Evolutionary conservation across 805 yeast genomes (phyloP).

Genomic region (Barnettozyma botsteinii): DNA sequence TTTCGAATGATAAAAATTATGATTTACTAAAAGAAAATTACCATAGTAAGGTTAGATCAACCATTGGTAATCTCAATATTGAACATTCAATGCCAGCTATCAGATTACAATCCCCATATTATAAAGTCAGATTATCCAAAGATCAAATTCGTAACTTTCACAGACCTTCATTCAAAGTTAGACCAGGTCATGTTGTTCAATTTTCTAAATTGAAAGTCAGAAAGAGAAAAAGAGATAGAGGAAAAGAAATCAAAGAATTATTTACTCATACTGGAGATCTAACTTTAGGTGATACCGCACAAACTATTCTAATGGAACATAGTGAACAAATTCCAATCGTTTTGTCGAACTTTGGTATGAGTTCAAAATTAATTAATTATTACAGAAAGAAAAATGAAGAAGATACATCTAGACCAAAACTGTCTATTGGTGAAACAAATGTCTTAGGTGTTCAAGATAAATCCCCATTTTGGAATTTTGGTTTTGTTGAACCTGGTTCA

Average conservation of each 20-base stretch:
- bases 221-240: slow-evolving; percentile 85
- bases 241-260: slow-evolving; percentile 70
- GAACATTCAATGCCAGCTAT: slow-evolving; percentile 90
- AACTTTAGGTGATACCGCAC: slow-evolving; percentile 78
- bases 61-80: slow-evolving; percentile 82
- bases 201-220: slow-evolving; percentile 72
- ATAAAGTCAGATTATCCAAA: slow-evolving; percentile 67
- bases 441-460: slow-evolving; percentile 94
- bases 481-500: slow-evolving; percentile 91
- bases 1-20: slow-evolving; percentile 86
- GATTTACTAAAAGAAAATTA: slow-evolving; percentile 78
- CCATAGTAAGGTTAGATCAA: slow-evolving; percentile 87
- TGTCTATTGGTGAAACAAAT: slow-evolving; percentile 89
- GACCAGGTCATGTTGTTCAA: slow-evolving; percentile 72
- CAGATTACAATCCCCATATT: slow-evolving; percentile 84
- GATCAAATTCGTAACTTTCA: slow-evolving; percentile 73
- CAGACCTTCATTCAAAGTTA: slow-evolving; percentile 64
- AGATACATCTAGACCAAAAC: slow-evolving; percentile 81
- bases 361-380: slow-evolving; percentile 86
- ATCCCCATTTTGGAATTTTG: slow-evolving; percentile 98
- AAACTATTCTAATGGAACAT: slow-evolving; percentile 76
- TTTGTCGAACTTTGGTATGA: slow-evolving; percentile 91
- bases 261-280: slow-evolving; percentile 68
- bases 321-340: slow-evolving; percentile 84
- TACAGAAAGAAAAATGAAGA: slow-evolving; percentile 79